Conservation (phyloP, 2,329 filamentous ascomycete species). For the Magnaporthiopsis incrustans region DNA sequence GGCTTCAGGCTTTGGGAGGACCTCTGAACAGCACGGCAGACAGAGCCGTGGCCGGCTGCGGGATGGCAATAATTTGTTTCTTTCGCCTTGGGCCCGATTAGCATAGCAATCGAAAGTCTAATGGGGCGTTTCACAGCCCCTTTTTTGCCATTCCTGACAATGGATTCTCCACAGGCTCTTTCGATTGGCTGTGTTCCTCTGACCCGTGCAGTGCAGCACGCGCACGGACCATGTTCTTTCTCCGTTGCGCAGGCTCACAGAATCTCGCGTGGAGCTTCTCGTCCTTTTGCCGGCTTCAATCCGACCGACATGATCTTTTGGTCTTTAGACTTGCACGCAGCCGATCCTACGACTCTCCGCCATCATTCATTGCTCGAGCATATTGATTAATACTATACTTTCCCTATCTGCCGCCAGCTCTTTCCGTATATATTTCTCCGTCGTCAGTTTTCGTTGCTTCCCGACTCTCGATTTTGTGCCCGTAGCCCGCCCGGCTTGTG, state of each 20-base stretch:
- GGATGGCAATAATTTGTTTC: background rate
- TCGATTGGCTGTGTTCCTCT: background rate
- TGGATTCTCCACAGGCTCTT: background rate
- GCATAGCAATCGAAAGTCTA: background rate
- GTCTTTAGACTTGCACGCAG: background rate
- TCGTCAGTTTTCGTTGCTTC: background rate
- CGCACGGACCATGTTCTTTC: background rate
- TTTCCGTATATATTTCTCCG: background rate
- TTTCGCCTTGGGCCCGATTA: too few species aligned
- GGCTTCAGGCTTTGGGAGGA: conserved; percentile 25
- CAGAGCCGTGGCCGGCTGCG: background rate
- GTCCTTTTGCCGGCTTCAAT: background rate
- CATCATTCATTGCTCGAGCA: background rate
- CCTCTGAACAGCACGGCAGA: conserved; percentile 12
- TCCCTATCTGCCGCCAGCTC: too few species aligned
- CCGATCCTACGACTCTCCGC: background rate
- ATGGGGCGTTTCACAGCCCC: too few species aligned
- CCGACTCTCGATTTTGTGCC: too few species aligned
- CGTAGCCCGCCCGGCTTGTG: background rate
- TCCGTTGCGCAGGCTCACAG: background rate
- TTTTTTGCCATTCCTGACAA: background rate
- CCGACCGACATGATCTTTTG: background rate
- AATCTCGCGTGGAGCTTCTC: background rate
- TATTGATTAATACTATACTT: background rate
- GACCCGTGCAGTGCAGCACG: background rate